Evolutionary conservation across 2,329 filamentous ascomycete species (phyloP).

Genomic region (Aureobasidium musti): DNA sequence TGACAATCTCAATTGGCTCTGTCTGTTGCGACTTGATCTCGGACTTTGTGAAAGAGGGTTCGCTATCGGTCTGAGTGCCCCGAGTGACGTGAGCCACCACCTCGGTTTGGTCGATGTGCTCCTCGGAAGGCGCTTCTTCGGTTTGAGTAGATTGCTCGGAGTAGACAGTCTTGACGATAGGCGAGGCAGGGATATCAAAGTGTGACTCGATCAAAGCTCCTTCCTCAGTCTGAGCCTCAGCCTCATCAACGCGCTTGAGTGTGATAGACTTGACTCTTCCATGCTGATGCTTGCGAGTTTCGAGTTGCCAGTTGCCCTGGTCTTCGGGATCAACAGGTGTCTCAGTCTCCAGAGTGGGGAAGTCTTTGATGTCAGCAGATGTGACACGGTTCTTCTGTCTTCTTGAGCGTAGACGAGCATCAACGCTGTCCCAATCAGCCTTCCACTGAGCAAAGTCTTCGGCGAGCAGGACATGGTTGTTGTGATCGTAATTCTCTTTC

Average conservation of each 20-base stretch:
- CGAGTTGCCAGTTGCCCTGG: constrained; percentile 31
- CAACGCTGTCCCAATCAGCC: constrained; percentile 42
- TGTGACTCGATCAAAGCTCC: constrained; percentile 8
- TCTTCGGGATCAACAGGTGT: constrained; percentile 26
- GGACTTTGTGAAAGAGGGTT: background rate
- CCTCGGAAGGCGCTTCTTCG: background rate
- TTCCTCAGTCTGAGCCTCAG: constrained; percentile 30
- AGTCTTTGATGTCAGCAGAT: constrained; percentile 27
- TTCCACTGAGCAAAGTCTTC: constrained; percentile 43
- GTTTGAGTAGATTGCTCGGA: constrained; percentile 30
- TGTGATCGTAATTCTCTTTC: constrained; percentile 33
- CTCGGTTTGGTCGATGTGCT: background rate
- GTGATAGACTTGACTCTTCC: constrained; percentile 32
- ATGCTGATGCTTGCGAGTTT: constrained; percentile 30
- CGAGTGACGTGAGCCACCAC: background rate
- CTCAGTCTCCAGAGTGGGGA: constrained; percentile 14
- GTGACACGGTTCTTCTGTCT: constrained; percentile 38
- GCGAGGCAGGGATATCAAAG: constrained; percentile 26
- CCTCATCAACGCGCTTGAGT: constrained; percentile 31
- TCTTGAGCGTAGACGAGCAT: constrained; percentile 38
- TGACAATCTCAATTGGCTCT: constrained; percentile 27
- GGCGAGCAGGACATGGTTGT: constrained; percentile 34
- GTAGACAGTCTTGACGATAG: constrained; percentile 31
- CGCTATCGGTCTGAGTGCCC: constrained; percentile 1
- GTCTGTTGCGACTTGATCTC: constrained; percentile 27